phyloP scores from a whole-genome alignment of 305 asterid species.

The Salvia sclarea region DNA sequence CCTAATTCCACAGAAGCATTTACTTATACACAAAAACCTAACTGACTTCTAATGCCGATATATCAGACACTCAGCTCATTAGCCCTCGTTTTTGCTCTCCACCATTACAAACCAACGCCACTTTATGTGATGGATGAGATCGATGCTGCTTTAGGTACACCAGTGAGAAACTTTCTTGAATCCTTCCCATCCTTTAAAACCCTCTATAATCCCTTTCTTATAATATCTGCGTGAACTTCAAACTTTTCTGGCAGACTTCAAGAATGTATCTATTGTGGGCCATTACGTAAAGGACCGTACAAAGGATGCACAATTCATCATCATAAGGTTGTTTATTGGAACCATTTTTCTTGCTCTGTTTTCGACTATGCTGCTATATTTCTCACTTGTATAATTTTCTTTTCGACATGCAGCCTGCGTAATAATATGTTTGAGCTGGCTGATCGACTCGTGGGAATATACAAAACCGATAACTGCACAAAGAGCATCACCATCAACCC shows the following conservation, averaged over 20 bases:
- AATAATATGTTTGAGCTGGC: slow-evolving; percentile 97
- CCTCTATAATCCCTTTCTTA: not conserved
- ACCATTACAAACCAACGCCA: slow-evolving; percentile 99
- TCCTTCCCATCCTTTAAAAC: slow-evolving; percentile 11
- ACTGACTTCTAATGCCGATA: not conserved
- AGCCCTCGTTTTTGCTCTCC: slow-evolving; percentile 95
- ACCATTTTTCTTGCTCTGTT: not conserved
- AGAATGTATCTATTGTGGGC: slow-evolving; percentile 94
- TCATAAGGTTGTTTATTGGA: slow-evolving; percentile 60
- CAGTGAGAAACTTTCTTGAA: not conserved
- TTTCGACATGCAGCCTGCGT: slow-evolving; percentile 64
- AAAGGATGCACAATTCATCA: slow-evolving; percentile 92
- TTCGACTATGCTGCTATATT: not conserved
- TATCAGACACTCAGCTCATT: slow-evolving; percentile 91
- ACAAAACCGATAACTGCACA: slow-evolving; percentile 95
- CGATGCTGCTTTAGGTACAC: slow-evolving; percentile 89
- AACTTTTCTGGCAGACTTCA: slow-evolving; percentile 58
- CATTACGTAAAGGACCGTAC: slow-evolving; percentile 98
- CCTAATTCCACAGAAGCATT: not conserved
- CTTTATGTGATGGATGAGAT: slow-evolving; percentile 95
- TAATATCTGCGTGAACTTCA: not conserved
- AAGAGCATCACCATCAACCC: slow-evolving; percentile 92
- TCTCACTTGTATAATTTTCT: not conserved
- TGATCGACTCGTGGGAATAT: slow-evolving; percentile 88
- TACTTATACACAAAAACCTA: slow-evolving; percentile 1